Evolutionary conservation across 2,329 filamentous ascomycete species (phyloP).

Genomic region (Colletotrichum endophyticum): DNA sequence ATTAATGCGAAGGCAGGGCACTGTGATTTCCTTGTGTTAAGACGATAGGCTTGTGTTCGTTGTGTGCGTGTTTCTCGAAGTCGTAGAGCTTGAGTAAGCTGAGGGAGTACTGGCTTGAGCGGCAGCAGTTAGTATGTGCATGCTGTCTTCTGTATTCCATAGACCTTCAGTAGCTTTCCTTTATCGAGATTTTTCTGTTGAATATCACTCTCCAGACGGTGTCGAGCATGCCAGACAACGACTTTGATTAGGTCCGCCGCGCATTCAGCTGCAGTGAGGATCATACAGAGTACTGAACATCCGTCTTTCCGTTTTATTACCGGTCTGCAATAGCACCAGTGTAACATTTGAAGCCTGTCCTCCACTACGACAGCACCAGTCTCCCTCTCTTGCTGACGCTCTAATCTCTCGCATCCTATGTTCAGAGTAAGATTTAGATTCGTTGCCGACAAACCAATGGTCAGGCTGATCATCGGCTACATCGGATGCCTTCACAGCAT

Average conservation of each 20-base stretch:
- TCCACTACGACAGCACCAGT: background rate
- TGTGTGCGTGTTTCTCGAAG: background rate
- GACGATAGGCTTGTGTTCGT: background rate
- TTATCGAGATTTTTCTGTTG: background rate
- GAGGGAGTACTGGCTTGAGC: background rate
- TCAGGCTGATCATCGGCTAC: background rate
- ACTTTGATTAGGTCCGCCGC: background rate
- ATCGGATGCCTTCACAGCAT: background rate
- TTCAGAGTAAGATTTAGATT: background rate
- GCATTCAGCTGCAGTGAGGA: background rate
- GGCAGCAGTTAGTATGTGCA: background rate
- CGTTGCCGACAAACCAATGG: background rate
- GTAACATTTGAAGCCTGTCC: no score
- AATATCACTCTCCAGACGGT: background rate
- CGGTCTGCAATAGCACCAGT: background rate
- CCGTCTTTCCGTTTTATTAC: background rate
- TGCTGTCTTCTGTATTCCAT: background rate
- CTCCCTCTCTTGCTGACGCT: background rate
- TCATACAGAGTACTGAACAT: background rate
- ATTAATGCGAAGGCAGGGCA: no score
- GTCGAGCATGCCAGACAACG: background rate
- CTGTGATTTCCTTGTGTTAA: background rate
- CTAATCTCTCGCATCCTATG: background rate
- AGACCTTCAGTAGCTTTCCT: background rate
- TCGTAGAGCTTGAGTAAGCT: background rate